Conservation (phyloP, 305 asterid genomes). For the Fraxinus velutina region DNA sequence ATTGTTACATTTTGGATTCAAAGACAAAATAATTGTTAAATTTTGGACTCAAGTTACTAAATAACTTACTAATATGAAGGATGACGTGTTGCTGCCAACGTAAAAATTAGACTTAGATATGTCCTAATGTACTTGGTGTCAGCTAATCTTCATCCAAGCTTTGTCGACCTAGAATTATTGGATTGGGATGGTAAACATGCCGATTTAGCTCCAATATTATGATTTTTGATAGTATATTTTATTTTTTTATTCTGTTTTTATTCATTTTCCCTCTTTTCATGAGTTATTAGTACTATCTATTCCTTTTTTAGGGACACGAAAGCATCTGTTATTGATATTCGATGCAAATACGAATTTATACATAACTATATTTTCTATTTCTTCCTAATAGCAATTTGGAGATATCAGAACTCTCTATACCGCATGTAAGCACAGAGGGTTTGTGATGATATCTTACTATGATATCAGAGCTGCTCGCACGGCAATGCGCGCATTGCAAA, state of each 20-base stretch:
- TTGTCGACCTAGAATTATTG: background rate
- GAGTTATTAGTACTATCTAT: background rate
- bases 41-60: background rate
- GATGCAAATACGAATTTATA: slow-evolving; percentile 8
- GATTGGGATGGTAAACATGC: slow-evolving; percentile 6
- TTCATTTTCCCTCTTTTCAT: background rate
- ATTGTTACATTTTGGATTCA: background rate
- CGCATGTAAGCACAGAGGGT: slow-evolving; percentile 94
- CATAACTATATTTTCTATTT: background rate
- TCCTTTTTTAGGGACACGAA: background rate
- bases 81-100: background rate
- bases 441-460: slow-evolving; percentile 97
- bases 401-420: slow-evolving; percentile 91
- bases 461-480: slow-evolving; percentile 94
- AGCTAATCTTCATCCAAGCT: background rate
- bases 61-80: background rate
- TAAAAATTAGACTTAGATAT: background rate
- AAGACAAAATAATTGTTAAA: background rate
- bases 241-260: background rate
- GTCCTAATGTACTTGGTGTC: background rate
- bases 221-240: background rate
- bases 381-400: slow-evolving; percentile 76
- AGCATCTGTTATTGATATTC: background rate
- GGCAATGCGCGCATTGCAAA: slow-evolving; percentile 88
- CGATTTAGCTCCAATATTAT: background rate